Conservation (phyloP, 2,329 filamentous ascomycete species). For the Phaeosphaeriaceae sp. region DNA sequence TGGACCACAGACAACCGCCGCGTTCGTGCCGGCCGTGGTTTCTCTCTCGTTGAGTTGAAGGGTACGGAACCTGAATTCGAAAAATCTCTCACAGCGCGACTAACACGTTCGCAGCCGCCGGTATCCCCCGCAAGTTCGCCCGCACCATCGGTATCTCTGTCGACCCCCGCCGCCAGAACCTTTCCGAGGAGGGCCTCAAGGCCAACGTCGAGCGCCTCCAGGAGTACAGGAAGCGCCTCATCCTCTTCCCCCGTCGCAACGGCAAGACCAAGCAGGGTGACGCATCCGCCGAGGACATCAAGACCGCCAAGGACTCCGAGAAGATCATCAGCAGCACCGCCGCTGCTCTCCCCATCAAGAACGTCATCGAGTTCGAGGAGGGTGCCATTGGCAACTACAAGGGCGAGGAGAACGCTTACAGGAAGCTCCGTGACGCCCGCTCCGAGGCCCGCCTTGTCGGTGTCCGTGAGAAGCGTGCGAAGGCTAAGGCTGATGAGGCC, state of each 20-base stretch:
- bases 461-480: conserved; percentile 89
- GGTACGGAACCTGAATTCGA: conserved; percentile 59
- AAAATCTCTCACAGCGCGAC: conserved; percentile 4
- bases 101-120: conserved; percentile 74
- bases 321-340: conserved; percentile 61
- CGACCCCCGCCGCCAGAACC: conserved; percentile 95
- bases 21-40: conserved; percentile 94
- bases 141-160: conserved; percentile 97
- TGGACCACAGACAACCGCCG: conserved; percentile 80
- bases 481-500: conserved; percentile 85
- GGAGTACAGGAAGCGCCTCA: conserved; percentile 94
- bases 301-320: conserved; percentile 66
- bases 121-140: conserved; percentile 92
- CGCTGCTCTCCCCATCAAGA: conserved; percentile 74
- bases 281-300: conserved; percentile 82
- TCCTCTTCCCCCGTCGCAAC: conserved; percentile 95
- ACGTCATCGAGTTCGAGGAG: conserved; percentile 77
- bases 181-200: conserved; percentile 92
- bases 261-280: conserved; percentile 93
- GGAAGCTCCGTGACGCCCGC: conserved; percentile 82
- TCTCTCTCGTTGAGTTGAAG: conserved; percentile 98
- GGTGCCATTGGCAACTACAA: conserved; percentile 74
- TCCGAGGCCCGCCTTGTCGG: conserved; percentile 82
- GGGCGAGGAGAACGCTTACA: conserved; percentile 85
- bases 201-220: conserved; percentile 97